phyloP scores from a whole-genome alignment of 2,329 filamentous ascomycete genomes.

The Alternaria triticimaculans region DNA sequence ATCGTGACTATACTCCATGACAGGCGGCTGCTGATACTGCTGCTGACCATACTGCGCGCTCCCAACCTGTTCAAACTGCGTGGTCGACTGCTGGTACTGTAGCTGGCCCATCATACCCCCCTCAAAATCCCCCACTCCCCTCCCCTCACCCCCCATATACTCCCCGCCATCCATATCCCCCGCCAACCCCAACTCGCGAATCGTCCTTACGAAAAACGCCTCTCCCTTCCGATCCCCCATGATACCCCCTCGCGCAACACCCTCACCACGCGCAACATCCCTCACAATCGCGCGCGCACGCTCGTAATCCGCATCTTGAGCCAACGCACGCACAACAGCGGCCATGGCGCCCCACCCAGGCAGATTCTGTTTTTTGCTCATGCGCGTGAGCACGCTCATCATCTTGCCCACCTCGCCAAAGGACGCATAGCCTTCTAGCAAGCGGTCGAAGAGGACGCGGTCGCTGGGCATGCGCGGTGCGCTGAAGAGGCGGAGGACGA shows the following conservation, averaged over 20 bases:
- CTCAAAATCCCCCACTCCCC: neutral
- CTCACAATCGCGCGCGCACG: constrained; percentile 44
- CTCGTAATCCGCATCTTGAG: constrained; percentile 44
- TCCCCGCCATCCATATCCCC: constrained; percentile 22
- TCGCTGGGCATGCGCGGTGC: constrained; percentile 51
- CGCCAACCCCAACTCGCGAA: constrained; percentile 16
- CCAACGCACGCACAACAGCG: constrained; percentile 48
- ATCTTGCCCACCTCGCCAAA: constrained; percentile 58
- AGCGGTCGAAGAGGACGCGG: constrained; percentile 71
- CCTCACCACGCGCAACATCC: constrained; percentile 45
- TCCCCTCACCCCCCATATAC: neutral
- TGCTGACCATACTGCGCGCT: neutral
- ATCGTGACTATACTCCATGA: neutral
- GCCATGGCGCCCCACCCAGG: constrained; percentile 53
- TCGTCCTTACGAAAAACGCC: constrained; percentile 24
- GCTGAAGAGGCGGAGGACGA: constrained; percentile 60
- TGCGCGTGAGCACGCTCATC: constrained; percentile 51
- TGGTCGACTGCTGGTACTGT: neutral
- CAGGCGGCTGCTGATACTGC: neutral
- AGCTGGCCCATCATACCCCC: neutral
- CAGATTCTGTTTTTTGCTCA: constrained; percentile 49
- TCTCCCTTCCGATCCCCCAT: constrained; percentile 18
- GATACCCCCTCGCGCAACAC: constrained; percentile 34
- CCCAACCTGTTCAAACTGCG: neutral
- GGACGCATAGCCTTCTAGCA: constrained; percentile 70